Evolutionary conservation across 2,329 filamentous ascomycete species (phyloP), one percentile per base, ranked within the genome.

Genomic region (Penicillium olsonii): DNA sequence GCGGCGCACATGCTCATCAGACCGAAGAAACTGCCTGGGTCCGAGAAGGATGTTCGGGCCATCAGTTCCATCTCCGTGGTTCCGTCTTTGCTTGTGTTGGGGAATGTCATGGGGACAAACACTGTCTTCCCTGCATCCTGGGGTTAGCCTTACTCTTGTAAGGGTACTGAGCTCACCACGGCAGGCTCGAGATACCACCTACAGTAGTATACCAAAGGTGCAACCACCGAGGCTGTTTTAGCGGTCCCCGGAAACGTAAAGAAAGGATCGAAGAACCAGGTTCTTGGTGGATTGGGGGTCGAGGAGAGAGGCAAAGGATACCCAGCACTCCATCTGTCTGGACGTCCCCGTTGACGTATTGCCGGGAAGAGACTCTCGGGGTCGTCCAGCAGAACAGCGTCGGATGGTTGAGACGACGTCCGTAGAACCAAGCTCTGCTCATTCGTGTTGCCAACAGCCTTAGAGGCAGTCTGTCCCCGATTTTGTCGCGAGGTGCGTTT

Each of bases 21-120:
- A 26, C 68, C 66, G 39, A 70, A 70, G 49, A 73, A 73, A 34
- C 64, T 67, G 9, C 68, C 68, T 4, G 67, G 57, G 41, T 68
- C 69, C 3, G 65, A 64, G 31, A 69, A 64, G n/a, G 66, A 64
- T 15, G 61, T 63, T 42, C 60, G 57, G 34, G 68, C 58, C 48
- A 71, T 64, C 17, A 68, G 43, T 29, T 61, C 61, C 42, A 66
- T 59, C 42, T 68, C 60, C 11, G 55, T 57, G 43, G 18, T 40
- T 15, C 42, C 39, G 27, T 55, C 56, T 52, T 59, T 65, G 31
- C 54, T 52, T 35, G 68, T 68, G 31, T 64, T 63, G 7, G 69
- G 65, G 44, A 72, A 73, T 1, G 70, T 73, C 60, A 69, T 66
- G 5, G 71, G 70, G 26, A 73, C 60, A 47, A 72, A 68, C 10